Conservation (phyloP, 495 filamentous ascomycete species). For the Lentithecium fluviatile region DNA sequence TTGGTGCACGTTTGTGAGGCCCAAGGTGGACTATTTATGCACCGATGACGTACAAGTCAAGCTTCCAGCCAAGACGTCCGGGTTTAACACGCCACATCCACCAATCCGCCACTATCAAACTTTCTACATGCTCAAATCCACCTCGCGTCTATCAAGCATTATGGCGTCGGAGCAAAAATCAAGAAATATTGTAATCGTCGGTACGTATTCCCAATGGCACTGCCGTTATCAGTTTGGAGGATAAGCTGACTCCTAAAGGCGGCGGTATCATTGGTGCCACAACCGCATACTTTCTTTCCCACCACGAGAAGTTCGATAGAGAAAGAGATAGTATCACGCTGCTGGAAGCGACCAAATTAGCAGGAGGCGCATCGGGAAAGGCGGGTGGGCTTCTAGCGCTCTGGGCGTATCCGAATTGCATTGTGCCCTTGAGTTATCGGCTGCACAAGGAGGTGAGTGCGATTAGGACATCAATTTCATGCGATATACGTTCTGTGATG, state of each 20-base stretch:
- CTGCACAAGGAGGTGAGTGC: constrained; percentile 63
- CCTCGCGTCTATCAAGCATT: background rate
- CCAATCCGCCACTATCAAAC: background rate
- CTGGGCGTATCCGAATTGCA: constrained; percentile 86
- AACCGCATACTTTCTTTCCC: constrained; percentile 88
- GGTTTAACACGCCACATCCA: background rate
- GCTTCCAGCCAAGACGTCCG: background rate
- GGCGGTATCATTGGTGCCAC: constrained; percentile 95
- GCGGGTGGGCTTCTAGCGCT: constrained; percentile 86
- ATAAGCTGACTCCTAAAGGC: constrained; percentile 46
- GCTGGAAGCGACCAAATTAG: constrained; percentile 84
- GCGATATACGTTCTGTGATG: no score
- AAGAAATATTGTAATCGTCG: constrained; percentile 36
- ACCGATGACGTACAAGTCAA: background rate
- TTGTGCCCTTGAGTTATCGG: constrained; percentile 83
- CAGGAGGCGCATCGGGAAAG: constrained; percentile 91
- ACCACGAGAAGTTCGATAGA: constrained; percentile 80
- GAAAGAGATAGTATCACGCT: constrained; percentile 76
- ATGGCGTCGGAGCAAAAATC: constrained; percentile 19
- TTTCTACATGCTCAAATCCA: constrained; percentile 4
- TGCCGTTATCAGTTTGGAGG: background rate
- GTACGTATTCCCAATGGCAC: constrained; percentile 5
- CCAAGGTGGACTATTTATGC: no score
- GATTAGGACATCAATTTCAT: background rate
- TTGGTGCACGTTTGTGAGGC: no score